Base-by-base conservation (phyloP, 371 early-diverging fungal genomes). In the Dentiscutata heterogama region DNA sequence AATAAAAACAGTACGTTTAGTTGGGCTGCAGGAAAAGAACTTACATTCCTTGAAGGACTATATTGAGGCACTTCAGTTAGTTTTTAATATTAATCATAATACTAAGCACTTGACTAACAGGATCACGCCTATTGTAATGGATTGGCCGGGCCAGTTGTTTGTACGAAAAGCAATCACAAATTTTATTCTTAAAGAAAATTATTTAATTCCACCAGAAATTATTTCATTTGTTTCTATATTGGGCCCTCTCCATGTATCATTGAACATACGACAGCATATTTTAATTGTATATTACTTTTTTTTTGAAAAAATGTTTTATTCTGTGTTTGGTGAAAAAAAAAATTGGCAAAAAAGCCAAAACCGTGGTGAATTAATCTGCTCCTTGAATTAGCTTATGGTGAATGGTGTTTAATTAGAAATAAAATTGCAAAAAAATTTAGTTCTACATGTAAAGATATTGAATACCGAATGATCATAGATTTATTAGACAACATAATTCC, bases 261-360 rank as follows among this genome's bases (percentile, higher is more conserved):
- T 72, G 3, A 72, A 72, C 39, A 46, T 11, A 13, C 11, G 68
- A 39, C 42, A 67, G 22, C 68, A 67, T 22, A 18, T 42, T 22
- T 3, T 67, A 16, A 14, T 67, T 4, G 42, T 67, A 42, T 11
- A 67, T 67, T 22, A 67, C 14, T 39, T 14, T 35, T 67, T 67
- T 67, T 67, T 67, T 67, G 42, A 67, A 67, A 31, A 18, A 39
- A 13, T 67, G 16, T 60, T 61, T 61, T 22, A 63, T 76, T 31
- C 20, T 22, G 63, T 60, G 16, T 77, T 61, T 42, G 16, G n/a
- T 4, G 60, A 27, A 10, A 39, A n/a, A 60, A 42, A 61, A 20
- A 16, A 76, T 42, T 77, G 22, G 46, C 63, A 42, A 77, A 77
- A n/a, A 77, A 60, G 35, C 68, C 68, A 7, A 67, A 39, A 42